Conservation (phyloP, 1,284 basidiomycete species). For the Volvariella volvacea region DNA sequence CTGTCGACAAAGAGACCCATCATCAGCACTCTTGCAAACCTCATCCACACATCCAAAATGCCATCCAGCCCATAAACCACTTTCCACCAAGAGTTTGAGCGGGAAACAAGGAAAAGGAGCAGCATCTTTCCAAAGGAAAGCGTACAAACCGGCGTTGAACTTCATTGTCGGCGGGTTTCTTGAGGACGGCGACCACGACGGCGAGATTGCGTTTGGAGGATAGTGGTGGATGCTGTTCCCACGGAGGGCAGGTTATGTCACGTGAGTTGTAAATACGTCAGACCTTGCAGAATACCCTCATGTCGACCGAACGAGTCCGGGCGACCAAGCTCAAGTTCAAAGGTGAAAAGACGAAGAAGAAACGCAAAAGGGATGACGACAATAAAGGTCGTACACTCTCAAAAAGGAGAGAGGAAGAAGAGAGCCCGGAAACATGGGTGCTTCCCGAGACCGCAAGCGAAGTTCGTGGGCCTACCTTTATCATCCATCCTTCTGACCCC, state of each 20-base stretch:
- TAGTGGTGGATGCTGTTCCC: conserved; percentile 20
- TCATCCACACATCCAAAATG: conserved; percentile 15
- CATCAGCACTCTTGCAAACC: conserved; percentile 27
- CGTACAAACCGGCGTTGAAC: conserved; percentile 66
- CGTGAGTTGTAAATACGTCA: conserved; percentile 10
- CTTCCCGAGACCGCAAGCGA: conserved; percentile 63
- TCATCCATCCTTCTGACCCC: conserved; percentile 72
- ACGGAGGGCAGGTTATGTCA: conserved; percentile 22
- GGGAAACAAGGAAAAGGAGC: conserved; percentile 14
- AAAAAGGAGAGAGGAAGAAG: conserved; percentile 54
- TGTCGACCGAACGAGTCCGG: conserved; percentile 49
- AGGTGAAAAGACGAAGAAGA: conserved; percentile 79
- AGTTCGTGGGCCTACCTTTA: conserved; percentile 79
- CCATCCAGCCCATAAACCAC: conserved; percentile 35
- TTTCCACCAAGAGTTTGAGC: background rate
- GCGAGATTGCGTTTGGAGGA: conserved; percentile 11
- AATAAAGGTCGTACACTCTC: conserved; percentile 37
- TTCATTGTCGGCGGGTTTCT: conserved; percentile 58
- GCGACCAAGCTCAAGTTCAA: conserved; percentile 80
- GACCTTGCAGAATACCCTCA: conserved; percentile 12
- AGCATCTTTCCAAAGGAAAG: conserved; percentile 12
- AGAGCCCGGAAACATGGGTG: conserved; percentile 73
- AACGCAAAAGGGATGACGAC: conserved; percentile 60
- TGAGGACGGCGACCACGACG: conserved; percentile 45
- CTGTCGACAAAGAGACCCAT: conserved; percentile 32